Conservation (phyloP, 1,284 basidiomycete genomes). For the Xerocomus amazonicus region DNA sequence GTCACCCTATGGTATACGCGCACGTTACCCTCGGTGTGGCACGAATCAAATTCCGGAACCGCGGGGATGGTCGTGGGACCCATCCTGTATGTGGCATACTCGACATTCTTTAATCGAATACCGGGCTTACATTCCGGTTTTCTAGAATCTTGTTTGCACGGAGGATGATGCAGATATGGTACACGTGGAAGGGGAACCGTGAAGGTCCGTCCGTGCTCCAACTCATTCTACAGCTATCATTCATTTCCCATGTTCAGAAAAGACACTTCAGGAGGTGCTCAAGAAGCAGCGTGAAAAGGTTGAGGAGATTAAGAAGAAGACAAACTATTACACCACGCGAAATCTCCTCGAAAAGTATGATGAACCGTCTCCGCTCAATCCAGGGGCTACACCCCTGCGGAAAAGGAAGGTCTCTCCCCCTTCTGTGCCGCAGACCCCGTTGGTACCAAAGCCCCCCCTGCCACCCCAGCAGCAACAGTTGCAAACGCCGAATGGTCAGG, state of each 20-base stretch:
- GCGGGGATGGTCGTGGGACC: conserved; percentile 70
- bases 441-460: conserved; percentile 13
- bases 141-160: conserved; percentile 79
- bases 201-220: conserved; percentile 62
- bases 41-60: conserved; percentile 41
- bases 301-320: conserved; percentile 96
- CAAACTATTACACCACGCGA: conserved; percentile 91
- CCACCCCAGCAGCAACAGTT: conserved; percentile 19
- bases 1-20: conserved; percentile 79
- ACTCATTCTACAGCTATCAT: background rate
- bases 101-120: background rate
- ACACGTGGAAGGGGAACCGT: conserved; percentile 74
- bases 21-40: conserved; percentile 46
- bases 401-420: conserved; percentile 22
- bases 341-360: conserved; percentile 92
- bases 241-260: conserved; percentile 51
- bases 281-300: conserved; percentile 84
- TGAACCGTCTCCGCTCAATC: conserved; percentile 41
- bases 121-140: conserved; percentile 3
- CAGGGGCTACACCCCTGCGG: conserved; percentile 35
- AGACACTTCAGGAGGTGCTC: conserved; percentile 70
- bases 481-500: conserved; percentile 22
- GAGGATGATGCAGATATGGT: conserved; percentile 85
- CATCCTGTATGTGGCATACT: conserved; percentile 60
- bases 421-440: conserved; percentile 24